Evolutionary conservation across 805 yeast species (phyloP), one percentile per base, ranked within the genome.

Genomic region (Candida ortonii): DNA sequence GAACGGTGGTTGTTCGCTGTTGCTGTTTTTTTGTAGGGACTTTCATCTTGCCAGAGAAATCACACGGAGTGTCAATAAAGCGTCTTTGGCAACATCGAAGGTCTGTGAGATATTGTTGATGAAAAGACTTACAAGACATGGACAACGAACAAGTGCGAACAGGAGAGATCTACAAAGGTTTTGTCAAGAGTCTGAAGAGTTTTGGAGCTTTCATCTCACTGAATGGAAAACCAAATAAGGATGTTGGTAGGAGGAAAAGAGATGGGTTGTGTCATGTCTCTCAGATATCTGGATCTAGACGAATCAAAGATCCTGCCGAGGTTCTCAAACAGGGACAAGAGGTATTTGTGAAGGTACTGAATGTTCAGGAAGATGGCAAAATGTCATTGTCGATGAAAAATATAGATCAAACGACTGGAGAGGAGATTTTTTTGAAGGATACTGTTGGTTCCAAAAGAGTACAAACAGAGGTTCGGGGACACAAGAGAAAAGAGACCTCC

Each of bases 191-290:
- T 28, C 47, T 84, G 1, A 76, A 78, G 26, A 57, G 71, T 2
- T 89, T 78, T 59, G 97, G 97, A 1, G 94, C 87, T 1, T 90
- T 89, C 53, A 72, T 87, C 0, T 58, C 73, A 7, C 54, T 89
- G 1, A 44, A 57, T 5, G 75, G 32, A 1, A 19, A 36, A 22
- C n/a, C n/a, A n/a, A n/a, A n/a, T n/a, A n/a, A n/a, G n/a, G n/a
- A n/a, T n/a, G n/a, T n/a, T n/a, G 30, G 23, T 11, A 28, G 69
- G 16, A 18, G 35, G n/a, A 33, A 36, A 30, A 53, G 55, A 14
- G 77, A 64, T 47, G 95, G 95, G 0, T 63, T 89, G 12, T 80
- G 89, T 23, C 97, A 89, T 52, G 70, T 84, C 0, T 85, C 95
- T 1, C 81, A 78, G 26, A 66, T 89, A 20, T 65, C 75, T 4